Evolutionary conservation across 495 filamentous ascomycete genomes (phyloP), one percentile per base, ranked within the genome.

Genomic region (Lophium mytilinum): DNA sequence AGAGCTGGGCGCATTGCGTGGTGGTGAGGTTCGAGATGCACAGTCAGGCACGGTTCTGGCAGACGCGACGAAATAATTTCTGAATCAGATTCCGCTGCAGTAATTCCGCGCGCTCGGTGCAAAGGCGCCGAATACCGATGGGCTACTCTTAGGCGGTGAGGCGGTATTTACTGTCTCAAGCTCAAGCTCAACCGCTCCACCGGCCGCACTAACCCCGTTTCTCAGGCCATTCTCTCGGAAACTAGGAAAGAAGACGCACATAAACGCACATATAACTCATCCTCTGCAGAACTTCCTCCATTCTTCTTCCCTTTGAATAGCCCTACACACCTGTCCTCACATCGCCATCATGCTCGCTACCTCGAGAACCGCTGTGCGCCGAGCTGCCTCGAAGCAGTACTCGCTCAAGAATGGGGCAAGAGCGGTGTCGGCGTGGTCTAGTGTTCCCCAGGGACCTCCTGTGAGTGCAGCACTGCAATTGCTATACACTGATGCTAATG

Each of bases 371-470:
- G 76, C 78, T 61, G 73, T 74, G 73, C 78, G 80, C 45, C 73
- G 78, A 70, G 78, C 73, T 74, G 72, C 70, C 56, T 52, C 55
- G 35, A 62, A 63, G 59, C 59, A 53, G 36, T 58, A 74, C 63
- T 72, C 76, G 62, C 64, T 72, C 68, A 71, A 75, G 60, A 73
- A 68, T 66, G 82, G 82, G 65, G 70, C 80, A 41, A 81, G 88
- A 73, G 78, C 83, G 61, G 85, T 80, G 60, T 95, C 90, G 39
- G 85, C 87, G 45, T 96, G 90, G 90, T 81, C 87, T 61, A 85
- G 88, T 57, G 88, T 95, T 47, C 86, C 89, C 64, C 89, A 95
- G 76, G 90, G 90, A 56, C 90, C 91, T 77, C 90, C 90, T 65
- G 90, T 95, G 81, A 74, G 88, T 81, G 63, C 17, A n/a, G 36